Conservation (phyloP, 371 early-diverging fungal species). For the Choanephora cucurbitarum region DNA sequence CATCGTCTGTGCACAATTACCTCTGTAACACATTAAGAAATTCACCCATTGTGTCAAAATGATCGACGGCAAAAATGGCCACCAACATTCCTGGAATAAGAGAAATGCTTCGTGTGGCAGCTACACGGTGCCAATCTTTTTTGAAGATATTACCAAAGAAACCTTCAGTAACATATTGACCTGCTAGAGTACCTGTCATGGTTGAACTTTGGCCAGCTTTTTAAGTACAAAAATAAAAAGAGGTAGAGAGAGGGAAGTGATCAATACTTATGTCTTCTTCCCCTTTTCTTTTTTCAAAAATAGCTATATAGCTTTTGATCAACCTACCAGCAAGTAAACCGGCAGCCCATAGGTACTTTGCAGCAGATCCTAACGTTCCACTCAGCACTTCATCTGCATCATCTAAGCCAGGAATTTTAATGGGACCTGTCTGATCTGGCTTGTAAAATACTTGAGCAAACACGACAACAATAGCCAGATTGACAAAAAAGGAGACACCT, state of each 20-base stretch:
- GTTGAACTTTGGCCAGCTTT: constrained; percentile 76
- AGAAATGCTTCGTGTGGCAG: constrained; percentile 64
- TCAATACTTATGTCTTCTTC: background rate
- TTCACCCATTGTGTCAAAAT: constrained; percentile 69
- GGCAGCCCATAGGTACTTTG: constrained; percentile 66
- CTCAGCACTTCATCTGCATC: constrained; percentile 65
- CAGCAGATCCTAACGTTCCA: constrained; percentile 56
- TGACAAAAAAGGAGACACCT: constrained; percentile 68
- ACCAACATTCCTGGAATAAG: constrained; percentile 70
- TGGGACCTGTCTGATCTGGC: constrained; percentile 31
- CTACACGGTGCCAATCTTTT: constrained; percentile 69
- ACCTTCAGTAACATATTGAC: constrained; percentile 76
- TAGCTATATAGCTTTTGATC: no score
- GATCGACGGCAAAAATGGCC: constrained; percentile 61
- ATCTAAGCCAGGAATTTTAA: constrained; percentile 47
- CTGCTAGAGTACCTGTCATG: constrained; percentile 76
- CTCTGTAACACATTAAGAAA: constrained; percentile 63
- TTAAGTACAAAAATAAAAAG: background rate
- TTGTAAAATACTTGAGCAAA: constrained; percentile 64
- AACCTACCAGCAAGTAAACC: constrained; percentile 61
- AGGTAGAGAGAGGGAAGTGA: no score
- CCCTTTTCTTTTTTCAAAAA: no score
- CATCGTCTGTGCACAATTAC: constrained; percentile 14
- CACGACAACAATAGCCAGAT: constrained; percentile 71
- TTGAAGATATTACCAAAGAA: constrained; percentile 65